Conservation (phyloP, 257 asterid genomes). For the Primulina eburnea region DNA sequence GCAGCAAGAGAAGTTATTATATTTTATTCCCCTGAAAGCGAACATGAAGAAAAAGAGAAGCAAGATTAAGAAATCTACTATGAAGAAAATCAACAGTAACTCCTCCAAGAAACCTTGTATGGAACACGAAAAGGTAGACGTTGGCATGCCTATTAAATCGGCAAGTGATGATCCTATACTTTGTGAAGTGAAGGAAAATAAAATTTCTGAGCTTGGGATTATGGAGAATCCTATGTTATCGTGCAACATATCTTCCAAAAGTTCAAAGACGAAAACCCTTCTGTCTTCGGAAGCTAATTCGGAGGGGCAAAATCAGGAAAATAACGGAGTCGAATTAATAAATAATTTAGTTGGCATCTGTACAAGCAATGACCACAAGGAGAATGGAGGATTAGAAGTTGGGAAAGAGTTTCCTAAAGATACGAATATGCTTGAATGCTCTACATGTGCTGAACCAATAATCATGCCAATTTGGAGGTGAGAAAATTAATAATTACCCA, state of each 20-base stretch:
- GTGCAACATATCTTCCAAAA: not conserved
- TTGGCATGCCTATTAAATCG: not conserved
- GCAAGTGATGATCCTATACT: not conserved
- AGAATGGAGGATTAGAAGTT: slow-evolving; percentile 7
- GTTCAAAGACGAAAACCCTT: slow-evolving; percentile 16
- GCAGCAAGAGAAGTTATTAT: not conserved
- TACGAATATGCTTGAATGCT: slow-evolving; percentile 18
- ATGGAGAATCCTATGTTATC: slow-evolving; percentile 6
- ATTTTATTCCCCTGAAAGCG: not conserved
- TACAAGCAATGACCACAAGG: not conserved
- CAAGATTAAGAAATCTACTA: not conserved
- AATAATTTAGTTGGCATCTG: slow-evolving; percentile 2
- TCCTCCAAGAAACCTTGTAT: not conserved
- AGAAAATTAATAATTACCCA: slow-evolving; percentile 17
- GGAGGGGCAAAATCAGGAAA: slow-evolving; percentile 18
- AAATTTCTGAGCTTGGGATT: slow-evolving; percentile 6
- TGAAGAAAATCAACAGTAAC: not conserved
- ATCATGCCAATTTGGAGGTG: slow-evolving; percentile 58
- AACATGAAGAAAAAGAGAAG: slow-evolving; percentile 7
- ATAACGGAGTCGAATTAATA: not conserved
- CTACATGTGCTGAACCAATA: slow-evolving; percentile 34
- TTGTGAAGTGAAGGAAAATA: not conserved
- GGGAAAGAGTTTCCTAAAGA: slow-evolving; percentile 19
- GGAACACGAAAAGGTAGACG: not conserved
- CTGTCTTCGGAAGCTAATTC: slow-evolving; percentile 11